Percentiles rank a stretch among this genome's conserved stretches.
These are phyloP conservation scores for Fusarium sambucinum DNA, from an alignment of 2,329 filamentous ascomycete species.

Conservation along the genomic window DNA sequence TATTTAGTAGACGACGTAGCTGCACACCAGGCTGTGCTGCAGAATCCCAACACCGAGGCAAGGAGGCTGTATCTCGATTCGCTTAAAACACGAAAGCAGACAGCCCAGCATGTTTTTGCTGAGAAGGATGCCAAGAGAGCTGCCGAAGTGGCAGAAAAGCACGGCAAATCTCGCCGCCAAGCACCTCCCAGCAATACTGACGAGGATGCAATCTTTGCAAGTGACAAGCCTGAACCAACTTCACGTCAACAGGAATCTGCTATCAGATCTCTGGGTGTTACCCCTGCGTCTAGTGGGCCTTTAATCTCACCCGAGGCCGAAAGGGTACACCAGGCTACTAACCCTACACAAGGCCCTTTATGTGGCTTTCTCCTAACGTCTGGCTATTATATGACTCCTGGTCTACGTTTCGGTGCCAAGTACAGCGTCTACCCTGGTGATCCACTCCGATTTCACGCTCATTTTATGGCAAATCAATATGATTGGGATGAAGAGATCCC, in stretches of 20 bases:
- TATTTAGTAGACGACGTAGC: conserved; percentile 84
- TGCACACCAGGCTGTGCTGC: conserved; percentile 75
- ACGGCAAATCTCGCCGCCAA: conserved; percentile 17
- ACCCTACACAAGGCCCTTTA: conserved; percentile 63
- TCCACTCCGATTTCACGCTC: conserved; percentile 92
- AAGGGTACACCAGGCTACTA: conserved; percentile 16
- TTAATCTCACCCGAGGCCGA: conserved; percentile 45
- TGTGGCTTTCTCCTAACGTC: conserved; percentile 82
- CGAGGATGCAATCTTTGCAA: conserved; percentile 34
- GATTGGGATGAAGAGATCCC: conserved; percentile 90
- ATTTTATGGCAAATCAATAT: conserved; percentile 87
- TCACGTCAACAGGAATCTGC: conserved; percentile 25
- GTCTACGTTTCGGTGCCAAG: conserved; percentile 92
- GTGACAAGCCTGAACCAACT: conserved; percentile 34
- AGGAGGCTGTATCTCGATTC: conserved; percentile 73
- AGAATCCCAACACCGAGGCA: conserved; percentile 66
- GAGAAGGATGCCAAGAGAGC: conserved; percentile 56
- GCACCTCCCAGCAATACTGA: conserved; percentile 17
- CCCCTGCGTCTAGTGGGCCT: conserved; percentile 53
- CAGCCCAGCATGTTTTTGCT: conserved; percentile 56
- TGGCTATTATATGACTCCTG: conserved; percentile 90
- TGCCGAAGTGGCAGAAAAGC: conserved; percentile 46
- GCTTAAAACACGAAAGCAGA: conserved; percentile 59
- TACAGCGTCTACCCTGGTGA: conserved; percentile 97
- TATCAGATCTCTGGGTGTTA: conserved; percentile 49